Evolutionary conservation across 2,329 filamentous ascomycete species (phyloP), one percentile per base, ranked within the genome.

Genomic region (Penicillium sp.): DNA sequence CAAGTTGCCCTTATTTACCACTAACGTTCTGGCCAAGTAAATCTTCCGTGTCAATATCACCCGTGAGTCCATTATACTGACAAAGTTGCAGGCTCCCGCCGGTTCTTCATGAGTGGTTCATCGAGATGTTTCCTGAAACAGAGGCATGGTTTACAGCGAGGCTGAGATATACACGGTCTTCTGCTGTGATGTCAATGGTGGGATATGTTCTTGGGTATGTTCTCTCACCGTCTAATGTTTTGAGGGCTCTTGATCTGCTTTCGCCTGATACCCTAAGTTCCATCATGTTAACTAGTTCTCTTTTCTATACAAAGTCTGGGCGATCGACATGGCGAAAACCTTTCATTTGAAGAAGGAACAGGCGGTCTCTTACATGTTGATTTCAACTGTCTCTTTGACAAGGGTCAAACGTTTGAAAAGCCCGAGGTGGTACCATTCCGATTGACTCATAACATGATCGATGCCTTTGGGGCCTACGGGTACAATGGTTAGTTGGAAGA

Each of bases 381-480:
- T 77, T 99, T 99, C 82, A 99, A 99, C 78, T 99, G 95, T 75
- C 86, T 99, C 5, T 99, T 99, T 73, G 95, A 99, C 80, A 99
- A 99, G 72, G 94, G 94, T 1, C 84, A 93, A 41, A 97, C 93
- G 0, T 97, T 99, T 72, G 89, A 92, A 62, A 96, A 95, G 74
- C 93, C 94, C 0, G 94, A 99, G 75, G 82, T 89, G 31, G 94
- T 99, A 1, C 95, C 94, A 2, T 99, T 99, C 81, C 89, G 95
- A 17, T 82, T 99, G 42, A 99, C 94, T 4, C 93, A 97, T 81
- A 99, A 99, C 77, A 97, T 99, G 93, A 86, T 95, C 37, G 91
- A 96, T 63, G 95, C 94, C 12, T 97, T 99, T 87, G 94, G 94
- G 6, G 88, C 95, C 23, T 93, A 95, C 71, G 91, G 93, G 60